Base-by-base conservation (phyloP, 495 filamentous ascomycete genomes). In the Xylaria intraflava region DNA sequence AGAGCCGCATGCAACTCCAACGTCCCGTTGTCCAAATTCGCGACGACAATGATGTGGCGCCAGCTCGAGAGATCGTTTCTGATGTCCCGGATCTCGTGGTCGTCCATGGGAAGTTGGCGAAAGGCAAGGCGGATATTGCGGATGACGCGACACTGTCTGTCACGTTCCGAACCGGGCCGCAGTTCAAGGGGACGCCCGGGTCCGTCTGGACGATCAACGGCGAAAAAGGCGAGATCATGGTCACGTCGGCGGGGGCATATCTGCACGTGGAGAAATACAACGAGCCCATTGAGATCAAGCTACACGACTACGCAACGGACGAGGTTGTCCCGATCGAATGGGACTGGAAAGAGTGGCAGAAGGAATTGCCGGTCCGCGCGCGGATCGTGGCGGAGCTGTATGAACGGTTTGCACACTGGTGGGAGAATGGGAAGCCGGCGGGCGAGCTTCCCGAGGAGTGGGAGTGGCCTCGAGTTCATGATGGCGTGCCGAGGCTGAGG, bases 141-240 rank as follows among this genome's bases (percentile, higher is more conserved):
- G 58, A 58, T 29, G 60, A 65, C 26, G 69, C 74, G 11, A 66
- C 69, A 0, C 48, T 82, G 11, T 70, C 73, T 5, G 42, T 73
- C 42, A 67, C 70, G 11, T 68, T 79, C 46, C 74, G 79, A 10
- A 70, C 67, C n/a, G 79, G 78, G 0, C 65, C 69, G 44, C 65
- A 74, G 1, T 80, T 80, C 53, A 70, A 72, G 0, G 73, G 72
- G 1, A 70, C 71, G 0, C 71, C 72, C 1, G 73, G 68, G 0
- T 66, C 82, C 12, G 56, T 70, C 16, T 85, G 81, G 83, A 67
- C 61, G 0, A 78, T 86, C 40, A 69, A 72, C 29, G 79, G 81
- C 43, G 69, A 74, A 23, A 76, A 73, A 56, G 81, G 81, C 5
- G 78, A 83, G 63, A 74, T 84, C 16, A 65, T 70, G 19, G 61